Conservation (phyloP, 2,329 filamentous ascomycete genomes). For the Dactylellina haptotyla region DNA sequence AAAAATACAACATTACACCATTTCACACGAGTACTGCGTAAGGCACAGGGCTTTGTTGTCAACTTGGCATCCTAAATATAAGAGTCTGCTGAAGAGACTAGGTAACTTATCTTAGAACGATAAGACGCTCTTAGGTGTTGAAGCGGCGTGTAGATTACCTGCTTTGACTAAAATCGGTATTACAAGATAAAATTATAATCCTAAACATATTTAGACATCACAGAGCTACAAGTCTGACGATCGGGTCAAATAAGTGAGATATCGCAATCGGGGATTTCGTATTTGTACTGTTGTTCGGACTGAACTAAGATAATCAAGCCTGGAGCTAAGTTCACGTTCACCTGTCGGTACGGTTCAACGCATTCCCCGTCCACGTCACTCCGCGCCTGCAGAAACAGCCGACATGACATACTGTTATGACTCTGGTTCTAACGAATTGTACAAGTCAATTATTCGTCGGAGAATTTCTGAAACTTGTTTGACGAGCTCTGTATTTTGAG, state of each 20-base stretch:
- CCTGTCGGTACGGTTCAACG: constrained; percentile 32
- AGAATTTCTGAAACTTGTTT: constrained; percentile 17
- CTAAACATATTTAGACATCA: no score
- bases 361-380: constrained; percentile 48
- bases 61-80: no score
- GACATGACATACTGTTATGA: constrained; percentile 15
- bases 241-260: not conserved
- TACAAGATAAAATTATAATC: no score
- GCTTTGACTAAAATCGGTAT: no score
- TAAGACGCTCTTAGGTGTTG: no score
- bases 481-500: constrained; percentile 18
- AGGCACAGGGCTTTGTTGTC: no score
- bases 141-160: no score
- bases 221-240: no score
- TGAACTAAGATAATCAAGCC: not conserved
- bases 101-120: no score
- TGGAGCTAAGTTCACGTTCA: not conserved
- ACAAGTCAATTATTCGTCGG: constrained; percentile 4
- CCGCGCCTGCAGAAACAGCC: constrained; percentile 29
- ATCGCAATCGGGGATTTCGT: not conserved
- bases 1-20: constrained; percentile 22
- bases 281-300: constrained; percentile 1
- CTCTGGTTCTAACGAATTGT: constrained; percentile 5
- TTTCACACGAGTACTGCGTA: not conserved
- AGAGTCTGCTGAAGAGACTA: no score